Percentiles rank a stretch among this genome's conserved stretches.
phyloP scores from a whole-genome alignment of 2,329 filamentous ascomycete species.

The Grosmannia penicillata region DNA sequence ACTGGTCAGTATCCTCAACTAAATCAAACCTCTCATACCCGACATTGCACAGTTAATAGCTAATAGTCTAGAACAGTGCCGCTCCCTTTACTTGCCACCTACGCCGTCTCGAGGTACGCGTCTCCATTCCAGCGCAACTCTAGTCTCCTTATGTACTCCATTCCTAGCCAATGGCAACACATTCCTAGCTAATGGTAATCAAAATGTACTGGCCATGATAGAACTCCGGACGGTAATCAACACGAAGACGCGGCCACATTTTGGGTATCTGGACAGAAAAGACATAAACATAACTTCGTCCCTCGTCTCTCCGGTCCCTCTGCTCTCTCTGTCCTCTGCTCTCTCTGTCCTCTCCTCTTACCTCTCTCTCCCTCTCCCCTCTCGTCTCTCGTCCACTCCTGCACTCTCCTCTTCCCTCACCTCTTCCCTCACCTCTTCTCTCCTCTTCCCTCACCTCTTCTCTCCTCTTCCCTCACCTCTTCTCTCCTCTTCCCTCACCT shows the following conservation, averaged over 20 bases:
- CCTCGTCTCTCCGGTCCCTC: neutral
- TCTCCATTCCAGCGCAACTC: conserved; percentile 3
- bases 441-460: neutral
- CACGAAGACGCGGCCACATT: neutral
- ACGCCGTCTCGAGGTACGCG: no score
- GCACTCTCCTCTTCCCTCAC: neutral
- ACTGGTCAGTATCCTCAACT: no score
- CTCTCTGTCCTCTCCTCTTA: no score
- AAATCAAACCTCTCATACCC: no score
- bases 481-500: neutral
- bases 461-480: neutral
- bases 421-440: neutral
- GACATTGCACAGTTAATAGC: no score
- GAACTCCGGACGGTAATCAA: conserved; percentile 2
- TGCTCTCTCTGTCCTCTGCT: no score
- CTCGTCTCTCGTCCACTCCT: no score
- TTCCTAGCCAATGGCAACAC: no score
- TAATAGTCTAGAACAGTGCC: no score
- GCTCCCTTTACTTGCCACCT: no score
- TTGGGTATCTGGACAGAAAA: conserved; percentile 6
- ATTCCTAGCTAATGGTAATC: neutral
- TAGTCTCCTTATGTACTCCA: neutral
- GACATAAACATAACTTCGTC: conserved; percentile 1
- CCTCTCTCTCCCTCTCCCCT: neutral
- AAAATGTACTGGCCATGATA: neutral